Evolutionary conservation across 345 rosid species (phyloP).

Genomic region (Citrus mangshanensis): DNA sequence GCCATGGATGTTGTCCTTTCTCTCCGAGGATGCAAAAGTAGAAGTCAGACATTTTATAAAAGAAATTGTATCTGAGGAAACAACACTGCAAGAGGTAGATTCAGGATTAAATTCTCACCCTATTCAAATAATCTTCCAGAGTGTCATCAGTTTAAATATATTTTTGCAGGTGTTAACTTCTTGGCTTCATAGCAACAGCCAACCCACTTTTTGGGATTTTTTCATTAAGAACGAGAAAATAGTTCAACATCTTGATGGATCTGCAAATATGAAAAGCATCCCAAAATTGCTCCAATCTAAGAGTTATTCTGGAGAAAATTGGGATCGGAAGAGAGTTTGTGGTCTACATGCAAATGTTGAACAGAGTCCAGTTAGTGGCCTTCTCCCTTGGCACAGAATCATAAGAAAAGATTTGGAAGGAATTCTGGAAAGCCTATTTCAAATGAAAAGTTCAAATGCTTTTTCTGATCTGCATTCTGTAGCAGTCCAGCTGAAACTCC

Average conservation of each 20-base stretch:
- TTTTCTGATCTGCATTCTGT: slow-evolving; percentile 34
- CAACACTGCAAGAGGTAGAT: slow-evolving; percentile 56
- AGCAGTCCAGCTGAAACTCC: slow-evolving; percentile 53
- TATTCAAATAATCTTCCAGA: slow-evolving; percentile 1
- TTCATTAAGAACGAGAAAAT: slow-evolving; percentile 20
- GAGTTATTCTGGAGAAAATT: slow-evolving; percentile 28
- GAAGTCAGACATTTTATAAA: slow-evolving; percentile 37
- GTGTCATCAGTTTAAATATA: slow-evolving; percentile 21
- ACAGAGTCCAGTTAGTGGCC: slow-evolving; percentile 31
- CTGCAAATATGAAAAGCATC: slow-evolving; percentile 22
- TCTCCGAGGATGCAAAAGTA: slow-evolving; percentile 36
- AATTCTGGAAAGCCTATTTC: slow-evolving; percentile 42
- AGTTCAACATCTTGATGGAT: slow-evolving; percentile 21
- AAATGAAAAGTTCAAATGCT: slow-evolving; percentile 32
- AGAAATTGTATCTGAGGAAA: slow-evolving; percentile 45
- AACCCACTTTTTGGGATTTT: slow-evolving; percentile 21
- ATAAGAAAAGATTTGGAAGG: slow-evolving; percentile 54
- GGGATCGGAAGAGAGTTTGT: slow-evolving; percentile 24
- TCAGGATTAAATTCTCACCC: slow-evolving; percentile 18
- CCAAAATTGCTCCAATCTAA: slow-evolving; percentile 17
- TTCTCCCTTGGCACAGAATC: slow-evolving; percentile 56
- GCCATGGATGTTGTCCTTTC: slow-evolving; percentile 65
- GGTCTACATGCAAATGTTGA: slow-evolving; percentile 19
- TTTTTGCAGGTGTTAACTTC: slow-evolving; percentile 53
- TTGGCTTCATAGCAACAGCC: slow-evolving; percentile 39